Evolutionary conservation across 2,329 filamentous ascomycete species (phyloP).

Genomic region (Penicillium thymicola): DNA sequence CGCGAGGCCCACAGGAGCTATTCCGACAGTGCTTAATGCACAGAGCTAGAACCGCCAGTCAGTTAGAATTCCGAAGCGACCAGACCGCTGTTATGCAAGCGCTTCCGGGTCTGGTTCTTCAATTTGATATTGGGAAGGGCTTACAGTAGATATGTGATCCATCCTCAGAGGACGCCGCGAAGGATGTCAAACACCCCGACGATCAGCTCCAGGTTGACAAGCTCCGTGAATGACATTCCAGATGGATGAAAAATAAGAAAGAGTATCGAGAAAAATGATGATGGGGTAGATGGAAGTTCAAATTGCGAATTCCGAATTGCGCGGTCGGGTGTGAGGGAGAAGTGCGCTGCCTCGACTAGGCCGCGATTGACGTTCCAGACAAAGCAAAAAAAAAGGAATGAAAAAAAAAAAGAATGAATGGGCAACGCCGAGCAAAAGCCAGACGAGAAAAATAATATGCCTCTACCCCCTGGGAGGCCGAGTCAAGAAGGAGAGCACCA

Average conservation of each 20-base stretch:
- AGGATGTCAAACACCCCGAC: conserved; percentile 32
- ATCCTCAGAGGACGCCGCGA: conserved; percentile 33
- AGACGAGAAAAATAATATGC: not conserved
- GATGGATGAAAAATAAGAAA: conserved; percentile 25
- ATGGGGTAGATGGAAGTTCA: conserved; percentile 5
- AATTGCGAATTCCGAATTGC: conserved; percentile 3
- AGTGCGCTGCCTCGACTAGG: conserved; percentile 5
- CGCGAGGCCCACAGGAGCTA: conserved; percentile 58
- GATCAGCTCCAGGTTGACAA: conserved; percentile 33
- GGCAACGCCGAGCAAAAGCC: conserved; percentile 10
- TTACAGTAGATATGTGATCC: conserved; percentile 44
- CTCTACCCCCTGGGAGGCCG: conserved; percentile 8
- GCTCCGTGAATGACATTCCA: conserved; percentile 34
- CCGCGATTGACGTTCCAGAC: not conserved
- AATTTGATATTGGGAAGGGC: not conserved
- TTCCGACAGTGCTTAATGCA: conserved; percentile 61
- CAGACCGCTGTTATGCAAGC: not conserved
- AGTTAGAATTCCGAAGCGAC: conserved; percentile 1
- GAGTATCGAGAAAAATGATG: conserved; percentile 10
- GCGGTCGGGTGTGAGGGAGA: conserved; percentile 3
- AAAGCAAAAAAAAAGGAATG: conserved; percentile 2
- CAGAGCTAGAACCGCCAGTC: conserved; percentile 49
- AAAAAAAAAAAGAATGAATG: conserved; percentile 6
- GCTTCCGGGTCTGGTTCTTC: not conserved
- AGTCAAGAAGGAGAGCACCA: conserved; percentile 7